Percentiles rank a stretch among this genome's conserved stretches.
phyloP scores from a whole-genome alignment of 2,329 filamentous ascomycete genomes.

The Cryphonectria radicalis region DNA sequence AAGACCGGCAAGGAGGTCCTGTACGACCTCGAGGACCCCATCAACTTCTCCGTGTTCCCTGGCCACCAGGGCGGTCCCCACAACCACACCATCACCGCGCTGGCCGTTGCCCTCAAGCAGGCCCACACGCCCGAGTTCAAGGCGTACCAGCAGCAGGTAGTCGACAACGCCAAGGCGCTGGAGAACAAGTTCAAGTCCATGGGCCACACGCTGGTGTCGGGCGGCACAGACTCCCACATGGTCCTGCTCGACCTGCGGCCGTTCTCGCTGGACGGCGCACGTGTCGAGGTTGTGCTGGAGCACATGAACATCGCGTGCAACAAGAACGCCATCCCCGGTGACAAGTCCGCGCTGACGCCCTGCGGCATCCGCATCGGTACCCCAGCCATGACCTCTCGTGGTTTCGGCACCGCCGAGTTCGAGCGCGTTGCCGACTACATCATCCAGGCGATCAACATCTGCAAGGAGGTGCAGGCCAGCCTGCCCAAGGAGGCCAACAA shows the following conservation, averaged over 20 bases:
- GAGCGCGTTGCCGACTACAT: constrained; percentile 89
- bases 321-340: constrained; percentile 98
- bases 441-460: constrained; percentile 84
- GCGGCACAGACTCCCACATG: constrained; percentile 97
- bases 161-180: constrained; percentile 91
- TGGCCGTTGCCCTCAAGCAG: constrained; percentile 94
- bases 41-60: constrained; percentile 99
- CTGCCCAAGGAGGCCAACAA: constrained; percentile 98
- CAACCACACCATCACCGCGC: constrained; percentile 99
- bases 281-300: constrained; percentile 94
- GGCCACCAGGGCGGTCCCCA: constrained; percentile 98
- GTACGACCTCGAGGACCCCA: constrained; percentile 93
- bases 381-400: constrained; percentile 95
- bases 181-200: constrained; percentile 83
- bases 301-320: constrained; percentile 99
- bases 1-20: constrained; percentile 89
- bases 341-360: constrained; percentile 95
- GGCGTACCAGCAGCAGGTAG: constrained; percentile 89
- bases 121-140: constrained; percentile 89
- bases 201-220: constrained; percentile 92
- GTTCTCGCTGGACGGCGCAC: constrained; percentile 85
- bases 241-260: constrained; percentile 93
- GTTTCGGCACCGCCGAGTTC: constrained; percentile 92
- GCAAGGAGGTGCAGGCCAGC: constrained; percentile 80
- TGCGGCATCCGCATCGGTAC: constrained; percentile 95